Percentiles rank a stretch among this genome's conserved stretches.
Conservation (phyloP, 2,329 filamentous ascomycete species). For the Geosmithia morbida region DNA sequence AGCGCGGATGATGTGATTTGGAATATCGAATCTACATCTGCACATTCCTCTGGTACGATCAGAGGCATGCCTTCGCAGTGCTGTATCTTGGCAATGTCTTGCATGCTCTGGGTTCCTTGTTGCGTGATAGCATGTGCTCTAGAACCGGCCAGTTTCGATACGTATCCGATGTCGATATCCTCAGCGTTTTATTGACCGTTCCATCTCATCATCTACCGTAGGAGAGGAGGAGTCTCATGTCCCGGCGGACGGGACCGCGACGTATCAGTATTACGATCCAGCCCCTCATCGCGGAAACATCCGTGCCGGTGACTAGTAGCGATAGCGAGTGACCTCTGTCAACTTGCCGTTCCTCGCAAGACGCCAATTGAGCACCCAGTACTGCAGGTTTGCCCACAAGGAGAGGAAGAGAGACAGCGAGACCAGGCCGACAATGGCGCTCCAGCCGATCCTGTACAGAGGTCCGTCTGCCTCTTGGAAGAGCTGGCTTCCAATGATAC, state of each 20-base stretch:
- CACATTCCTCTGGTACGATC: background rate
- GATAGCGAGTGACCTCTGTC: background rate
- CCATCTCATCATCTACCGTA: too few species aligned
- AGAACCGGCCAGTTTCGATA: background rate
- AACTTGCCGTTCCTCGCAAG: background rate
- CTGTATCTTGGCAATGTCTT: background rate
- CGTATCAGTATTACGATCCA: too few species aligned
- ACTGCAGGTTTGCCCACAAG: constrained; percentile 3
- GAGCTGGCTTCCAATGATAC: constrained; percentile 46
- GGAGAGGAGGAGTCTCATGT: too few species aligned
- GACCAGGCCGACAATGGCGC: constrained; percentile 27
- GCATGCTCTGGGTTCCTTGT: background rate
- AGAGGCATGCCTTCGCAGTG: background rate
- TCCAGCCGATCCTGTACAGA: constrained; percentile 35
- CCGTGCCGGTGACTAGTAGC: background rate
- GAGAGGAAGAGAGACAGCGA: constrained; percentile 24
- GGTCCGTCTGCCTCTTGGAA: constrained; percentile 38
- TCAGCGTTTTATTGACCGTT: too few species aligned
- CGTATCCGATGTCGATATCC: background rate
- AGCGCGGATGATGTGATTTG: background rate
- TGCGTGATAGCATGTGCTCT: background rate
- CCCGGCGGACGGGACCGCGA: too few species aligned
- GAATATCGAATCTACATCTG: background rate
- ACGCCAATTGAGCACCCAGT: background rate
- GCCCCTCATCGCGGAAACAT: too few species aligned